Evolutionary conservation across 192 early-diverging fungal genomes (phyloP), one percentile per base, ranked within the genome.

Genomic region (Jimgerdemannia lactiflua): DNA sequence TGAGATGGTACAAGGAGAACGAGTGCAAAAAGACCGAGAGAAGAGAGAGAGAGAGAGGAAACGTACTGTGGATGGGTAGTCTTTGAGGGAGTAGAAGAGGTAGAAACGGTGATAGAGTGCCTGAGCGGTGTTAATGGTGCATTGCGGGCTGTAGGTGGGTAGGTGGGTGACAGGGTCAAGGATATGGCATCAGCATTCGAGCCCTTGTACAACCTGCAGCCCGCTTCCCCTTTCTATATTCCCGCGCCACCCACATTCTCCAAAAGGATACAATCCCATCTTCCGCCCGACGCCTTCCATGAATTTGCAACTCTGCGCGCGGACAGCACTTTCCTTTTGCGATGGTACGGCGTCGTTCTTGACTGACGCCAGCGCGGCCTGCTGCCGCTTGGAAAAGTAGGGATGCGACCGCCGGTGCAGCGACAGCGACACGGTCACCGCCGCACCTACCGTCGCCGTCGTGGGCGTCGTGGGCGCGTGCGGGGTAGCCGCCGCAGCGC

Each of bases 81-180:
- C 84, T 54, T 80, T 80, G 42, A 80, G 72, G 8, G 86, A 82
- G 74, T 90, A 78, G 76, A 86, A 86, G 64, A 88, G 78, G 70
- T 77, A 88, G 65, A 87, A 90, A 41, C 89, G 82, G 75, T 90
- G 85, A 42, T 86, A 83, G 40, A 90, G 71, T 4, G 86, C 77
- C 69, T 88, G 86, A 17, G 89, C 83, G 9, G 89, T 90, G 67
- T 82, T 86, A 64, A 90, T 86, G 1, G 89, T 90, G n/a, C 76
- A 84, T 73, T 88, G 89, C 39, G 89, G 89, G 66, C 89, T 88
- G 80, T 49, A 41, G 67, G 65, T 20, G 67, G 11, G 43, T 14
- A 74, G 8, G 29, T 74, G 49, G 14, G 49, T 59, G 49, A 14
- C 49, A 6, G 49, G 2, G 49, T 59, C 49, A 59, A 59, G 49